Evolutionary conservation across 2,329 filamentous ascomycete species (phyloP).

Genomic region (Pseudocercospora pini-densiflorae): DNA sequence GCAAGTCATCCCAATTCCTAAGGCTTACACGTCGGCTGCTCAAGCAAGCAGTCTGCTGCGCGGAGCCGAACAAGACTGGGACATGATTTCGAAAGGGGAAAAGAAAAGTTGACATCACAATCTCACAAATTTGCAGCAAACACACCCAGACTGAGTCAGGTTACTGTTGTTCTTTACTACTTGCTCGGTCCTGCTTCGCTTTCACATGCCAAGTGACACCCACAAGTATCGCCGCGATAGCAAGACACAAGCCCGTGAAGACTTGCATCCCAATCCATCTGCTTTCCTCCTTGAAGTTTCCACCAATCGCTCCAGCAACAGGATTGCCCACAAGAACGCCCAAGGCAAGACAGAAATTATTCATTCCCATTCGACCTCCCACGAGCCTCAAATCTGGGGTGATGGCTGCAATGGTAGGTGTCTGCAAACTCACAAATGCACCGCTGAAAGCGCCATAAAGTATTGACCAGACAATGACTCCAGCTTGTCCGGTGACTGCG

Average conservation of each 20-base stretch:
- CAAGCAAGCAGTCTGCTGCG: too few relatives aligned
- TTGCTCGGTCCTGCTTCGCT: not conserved
- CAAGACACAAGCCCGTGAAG: conserved; percentile 29
- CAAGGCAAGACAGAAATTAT: conserved; percentile 30
- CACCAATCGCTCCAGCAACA: conserved; percentile 28
- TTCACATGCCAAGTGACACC: conserved; percentile 11
- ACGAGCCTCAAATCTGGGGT: conserved; percentile 26
- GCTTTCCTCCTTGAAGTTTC: not conserved
- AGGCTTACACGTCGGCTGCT: too few relatives aligned
- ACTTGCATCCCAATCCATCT: conserved; percentile 31
- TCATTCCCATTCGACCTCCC: conserved; percentile 34
- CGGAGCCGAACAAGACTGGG: too few relatives aligned
- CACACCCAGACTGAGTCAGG: not conserved
- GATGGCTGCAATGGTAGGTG: conserved; percentile 39
- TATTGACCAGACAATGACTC: conserved; percentile 45
- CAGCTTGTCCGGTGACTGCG: conserved; percentile 33
- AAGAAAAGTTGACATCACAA: too few relatives aligned
- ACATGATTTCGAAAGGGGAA: too few relatives aligned
- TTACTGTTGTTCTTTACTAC: not conserved
- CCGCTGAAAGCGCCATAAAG: conserved; percentile 53
- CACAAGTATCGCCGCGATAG: conserved; percentile 17
- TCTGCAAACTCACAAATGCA: conserved; percentile 47
- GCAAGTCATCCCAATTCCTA: too few relatives aligned
- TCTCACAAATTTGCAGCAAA: too few relatives aligned
- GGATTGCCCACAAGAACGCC: conserved; percentile 34